Percentiles rank a stretch among this genome's conserved stretches.
phyloP scores from a whole-genome alignment of 1,284 basidiomycete genomes.

The Ustilago tritici region DNA sequence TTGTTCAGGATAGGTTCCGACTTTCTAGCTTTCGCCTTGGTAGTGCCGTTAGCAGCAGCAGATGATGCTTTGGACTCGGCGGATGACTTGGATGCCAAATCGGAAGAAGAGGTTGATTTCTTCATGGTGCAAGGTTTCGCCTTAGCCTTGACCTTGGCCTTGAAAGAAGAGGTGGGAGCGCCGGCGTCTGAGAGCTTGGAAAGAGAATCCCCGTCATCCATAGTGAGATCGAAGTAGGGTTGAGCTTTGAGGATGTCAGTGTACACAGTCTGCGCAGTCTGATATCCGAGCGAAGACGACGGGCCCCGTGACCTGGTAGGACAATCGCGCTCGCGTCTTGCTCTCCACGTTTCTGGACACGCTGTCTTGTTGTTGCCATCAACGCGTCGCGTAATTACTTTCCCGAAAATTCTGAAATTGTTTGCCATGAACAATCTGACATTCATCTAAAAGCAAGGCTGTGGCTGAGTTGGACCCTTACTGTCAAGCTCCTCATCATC shows the following conservation, averaged over 20 bases:
- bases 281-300: neutral
- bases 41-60: constrained; percentile 9
- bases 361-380: neutral
- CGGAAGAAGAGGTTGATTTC: constrained; percentile 2
- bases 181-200: constrained; percentile 40
- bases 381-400: constrained; percentile 10
- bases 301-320: neutral
- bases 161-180: constrained; percentile 12
- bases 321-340: neutral
- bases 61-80: constrained; percentile 1
- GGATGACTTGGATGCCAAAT: neutral
- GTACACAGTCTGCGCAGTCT: neutral
- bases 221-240: constrained; percentile 25
- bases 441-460: neutral
- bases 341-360: constrained; percentile 1
- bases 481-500: neutral
- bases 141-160: constrained; percentile 14
- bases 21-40: constrained; percentile 30
- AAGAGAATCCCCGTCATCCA: constrained; percentile 31
- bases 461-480: neutral
- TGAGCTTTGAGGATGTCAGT: too few relatives aligned
- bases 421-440: neutral
- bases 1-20: constrained; percentile 18
- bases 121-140: neutral
- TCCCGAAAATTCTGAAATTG: neutral